phyloP scores from a whole-genome alignment of 2,329 filamentous ascomycete genomes.

The Talaromyces islandicus region DNA sequence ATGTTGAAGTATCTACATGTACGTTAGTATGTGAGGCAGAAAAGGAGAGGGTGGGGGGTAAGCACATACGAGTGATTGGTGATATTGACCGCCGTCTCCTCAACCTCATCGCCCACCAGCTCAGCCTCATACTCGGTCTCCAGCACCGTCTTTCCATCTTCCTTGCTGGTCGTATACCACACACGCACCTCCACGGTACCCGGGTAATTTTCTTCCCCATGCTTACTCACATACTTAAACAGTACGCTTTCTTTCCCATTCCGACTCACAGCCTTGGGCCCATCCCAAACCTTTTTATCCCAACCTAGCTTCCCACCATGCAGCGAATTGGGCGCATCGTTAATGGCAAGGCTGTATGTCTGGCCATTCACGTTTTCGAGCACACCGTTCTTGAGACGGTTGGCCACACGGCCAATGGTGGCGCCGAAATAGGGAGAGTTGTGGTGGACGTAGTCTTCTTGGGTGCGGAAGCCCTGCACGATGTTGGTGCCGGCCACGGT shows the following conservation, averaged over 20 bases:
- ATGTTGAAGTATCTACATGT: constrained; percentile 63
- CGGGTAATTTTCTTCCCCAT: constrained; percentile 87
- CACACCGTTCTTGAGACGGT: constrained; percentile 68
- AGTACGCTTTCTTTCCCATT: constrained; percentile 60
- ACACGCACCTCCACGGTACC: constrained; percentile 74
- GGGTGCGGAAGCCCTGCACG: constrained; percentile 74
- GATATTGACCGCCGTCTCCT: constrained; percentile 89
- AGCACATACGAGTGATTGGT: constrained; percentile 81
- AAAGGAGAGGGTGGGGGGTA: no score
- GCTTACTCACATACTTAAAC: constrained; percentile 61
- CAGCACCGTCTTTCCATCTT: constrained; percentile 63
- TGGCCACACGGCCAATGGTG: constrained; percentile 79
- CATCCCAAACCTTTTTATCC: constrained; percentile 73
- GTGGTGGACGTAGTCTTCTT: constrained; percentile 67
- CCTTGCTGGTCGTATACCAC: constrained; percentile 70
- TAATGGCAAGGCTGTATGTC: constrained; percentile 62
- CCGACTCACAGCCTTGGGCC: constrained; percentile 54
- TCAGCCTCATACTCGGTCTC: constrained; percentile 87
- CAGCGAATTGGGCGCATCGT: constrained; percentile 68
- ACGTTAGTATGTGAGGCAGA: constrained; percentile 7
- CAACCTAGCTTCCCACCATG: constrained; percentile 68
- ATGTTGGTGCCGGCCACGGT: constrained; percentile 74
- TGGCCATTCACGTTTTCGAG: constrained; percentile 65
- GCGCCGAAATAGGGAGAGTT: constrained; percentile 83
- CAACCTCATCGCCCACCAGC: constrained; percentile 65